Percentiles rank a stretch among this genome's conserved stretches.
phyloP scores from a whole-genome alignment of 805 yeast genomes.

The Suhomyces sp. region DNA sequence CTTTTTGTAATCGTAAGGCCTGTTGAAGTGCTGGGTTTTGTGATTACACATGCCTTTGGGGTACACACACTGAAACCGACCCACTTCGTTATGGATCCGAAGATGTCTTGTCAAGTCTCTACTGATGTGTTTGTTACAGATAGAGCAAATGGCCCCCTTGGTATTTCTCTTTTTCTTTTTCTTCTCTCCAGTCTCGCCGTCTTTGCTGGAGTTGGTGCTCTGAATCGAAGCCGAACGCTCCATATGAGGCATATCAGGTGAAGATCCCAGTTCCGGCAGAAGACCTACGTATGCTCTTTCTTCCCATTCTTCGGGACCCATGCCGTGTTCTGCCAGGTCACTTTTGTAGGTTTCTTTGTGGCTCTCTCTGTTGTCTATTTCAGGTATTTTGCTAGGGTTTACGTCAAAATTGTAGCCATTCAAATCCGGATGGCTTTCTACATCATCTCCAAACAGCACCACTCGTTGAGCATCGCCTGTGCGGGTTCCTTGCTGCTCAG shows the following conservation, averaged over 20 bases:
- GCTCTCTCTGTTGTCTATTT: not conserved
- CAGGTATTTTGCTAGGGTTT: slow-evolving; percentile 5
- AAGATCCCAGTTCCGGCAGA: not conserved
- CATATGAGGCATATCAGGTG: not conserved
- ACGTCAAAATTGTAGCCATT: slow-evolving; percentile 21
- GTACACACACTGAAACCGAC: slow-evolving; percentile 42
- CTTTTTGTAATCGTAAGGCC: slow-evolving; percentile 47
- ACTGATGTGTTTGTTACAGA: slow-evolving; percentile 41
- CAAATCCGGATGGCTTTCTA: slow-evolving; percentile 13
- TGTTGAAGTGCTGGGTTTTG: slow-evolving; percentile 40
- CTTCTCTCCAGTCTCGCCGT: not conserved
- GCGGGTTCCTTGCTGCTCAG: not conserved
- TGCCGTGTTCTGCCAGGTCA: not conserved
- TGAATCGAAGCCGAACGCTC: not conserved
- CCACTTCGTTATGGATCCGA: slow-evolving; percentile 43
- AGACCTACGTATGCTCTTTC: not conserved
- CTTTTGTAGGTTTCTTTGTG: not conserved
- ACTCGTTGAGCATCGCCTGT: not conserved
- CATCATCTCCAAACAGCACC: not conserved
- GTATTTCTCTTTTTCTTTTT: slow-evolving; percentile 23
- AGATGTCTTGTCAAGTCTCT: slow-evolving; percentile 42
- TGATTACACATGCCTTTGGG: slow-evolving; percentile 40
- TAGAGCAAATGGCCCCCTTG: slow-evolving; percentile 37
- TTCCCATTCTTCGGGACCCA: not conserved
- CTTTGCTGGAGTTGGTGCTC: not conserved